Evolutionary conservation across 2,329 filamentous ascomycete genomes (phyloP).

Genomic region (Claviceps sorghi): DNA sequence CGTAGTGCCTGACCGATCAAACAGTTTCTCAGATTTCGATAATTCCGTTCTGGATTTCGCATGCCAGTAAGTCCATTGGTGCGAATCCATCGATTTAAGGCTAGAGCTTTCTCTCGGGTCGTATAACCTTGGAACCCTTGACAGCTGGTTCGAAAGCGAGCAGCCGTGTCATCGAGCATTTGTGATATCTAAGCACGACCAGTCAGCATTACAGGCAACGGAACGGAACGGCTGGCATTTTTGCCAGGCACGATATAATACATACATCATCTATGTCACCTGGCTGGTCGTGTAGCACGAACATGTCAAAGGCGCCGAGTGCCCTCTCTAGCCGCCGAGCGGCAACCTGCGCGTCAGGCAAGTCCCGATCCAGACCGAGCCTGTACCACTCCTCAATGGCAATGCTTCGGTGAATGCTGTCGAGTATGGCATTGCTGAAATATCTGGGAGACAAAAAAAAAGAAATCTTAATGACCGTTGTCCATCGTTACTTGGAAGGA

Average conservation of each 20-base stretch:
- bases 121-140: constrained; percentile 40
- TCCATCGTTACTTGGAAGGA: background rate
- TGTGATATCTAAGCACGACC: constrained; percentile 34
- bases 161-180: constrained; percentile 51
- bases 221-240: background rate
- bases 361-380: constrained; percentile 12
- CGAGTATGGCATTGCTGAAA: constrained; percentile 59
- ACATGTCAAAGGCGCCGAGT: constrained; percentile 77
- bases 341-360: constrained; percentile 21
- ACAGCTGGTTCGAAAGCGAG: constrained; percentile 36
- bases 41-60: constrained; percentile 47
- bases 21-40: constrained; percentile 71
- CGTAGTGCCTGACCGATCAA: constrained; percentile 72
- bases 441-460: constrained; percentile 36
- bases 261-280: constrained; percentile 62
- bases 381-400: constrained; percentile 65
- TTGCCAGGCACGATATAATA: background rate
- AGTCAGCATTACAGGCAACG: background rate
- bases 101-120: constrained; percentile 52
- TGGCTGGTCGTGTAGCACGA: constrained; percentile 57
- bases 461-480: constrained; percentile 2
- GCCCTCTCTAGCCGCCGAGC: constrained; percentile 48
- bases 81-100: constrained; percentile 56
- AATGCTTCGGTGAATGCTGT: constrained; percentile 64
- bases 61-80: constrained; percentile 55